These are phyloP conservation scores for Setomelanomma holmii DNA, from an alignment of 2,329 filamentous ascomycete species.

Conservation along the genomic window DNA sequence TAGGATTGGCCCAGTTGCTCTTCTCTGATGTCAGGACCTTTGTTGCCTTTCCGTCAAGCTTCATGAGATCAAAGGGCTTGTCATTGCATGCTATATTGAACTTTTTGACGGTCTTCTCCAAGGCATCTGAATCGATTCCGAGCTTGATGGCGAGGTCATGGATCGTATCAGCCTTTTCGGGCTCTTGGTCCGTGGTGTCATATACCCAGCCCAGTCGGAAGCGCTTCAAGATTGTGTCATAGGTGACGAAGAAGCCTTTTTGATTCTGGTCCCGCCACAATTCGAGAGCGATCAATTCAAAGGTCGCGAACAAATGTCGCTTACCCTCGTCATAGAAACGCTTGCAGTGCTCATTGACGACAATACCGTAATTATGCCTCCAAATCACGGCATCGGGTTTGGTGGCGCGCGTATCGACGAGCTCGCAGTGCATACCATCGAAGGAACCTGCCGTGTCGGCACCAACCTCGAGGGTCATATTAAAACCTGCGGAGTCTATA, in stretches of 20 bases:
- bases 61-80: slow-evolving; percentile 52
- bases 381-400: slow-evolving; percentile 53
- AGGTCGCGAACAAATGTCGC: slow-evolving; percentile 53
- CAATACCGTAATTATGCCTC: slow-evolving; percentile 55
- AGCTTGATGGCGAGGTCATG: slow-evolving; percentile 48
- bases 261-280: slow-evolving; percentile 52
- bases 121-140: slow-evolving; percentile 43
- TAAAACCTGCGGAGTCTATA: slow-evolving; percentile 37
- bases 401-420: slow-evolving; percentile 51
- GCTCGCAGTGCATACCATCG: slow-evolving; percentile 53
- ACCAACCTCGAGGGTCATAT: slow-evolving; percentile 52
- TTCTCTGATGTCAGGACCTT: slow-evolving; percentile 48
- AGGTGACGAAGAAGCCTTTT: slow-evolving; percentile 53
- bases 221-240: slow-evolving; percentile 50
- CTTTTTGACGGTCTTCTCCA: slow-evolving; percentile 50
- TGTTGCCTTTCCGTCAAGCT: slow-evolving; percentile 51
- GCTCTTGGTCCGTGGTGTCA: slow-evolving; percentile 52
- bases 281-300: slow-evolving; percentile 53
- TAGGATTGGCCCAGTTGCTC: slow-evolving; percentile 52
- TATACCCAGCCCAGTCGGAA: slow-evolving; percentile 55
- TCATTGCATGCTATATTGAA: slow-evolving; percentile 52
- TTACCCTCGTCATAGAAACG: slow-evolving; percentile 51
- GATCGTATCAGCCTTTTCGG: slow-evolving; percentile 50
- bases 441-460: slow-evolving; percentile 51
- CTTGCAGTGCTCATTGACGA: slow-evolving; percentile 51